A percentile compares a stretch with the other conserved stretches of the same genome.
Conservation (phyloP, 2,329 filamentous ascomycete genomes). For the Aureobasidium melanogenum region DNA sequence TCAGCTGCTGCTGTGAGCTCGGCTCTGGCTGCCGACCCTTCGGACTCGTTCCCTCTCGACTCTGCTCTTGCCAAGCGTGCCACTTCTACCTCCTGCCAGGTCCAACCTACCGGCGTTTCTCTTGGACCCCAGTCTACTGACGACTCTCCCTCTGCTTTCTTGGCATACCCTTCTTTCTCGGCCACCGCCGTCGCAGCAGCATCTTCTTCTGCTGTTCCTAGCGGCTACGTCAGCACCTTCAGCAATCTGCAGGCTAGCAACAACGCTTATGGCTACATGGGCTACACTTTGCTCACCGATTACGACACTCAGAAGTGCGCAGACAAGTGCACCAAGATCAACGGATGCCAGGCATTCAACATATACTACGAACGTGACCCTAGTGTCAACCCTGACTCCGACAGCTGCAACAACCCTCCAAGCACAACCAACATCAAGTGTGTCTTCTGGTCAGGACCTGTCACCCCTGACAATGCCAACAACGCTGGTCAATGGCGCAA, state of each 20-base stretch:
- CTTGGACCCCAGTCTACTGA: constrained; percentile 19
- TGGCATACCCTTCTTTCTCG: constrained; percentile 13
- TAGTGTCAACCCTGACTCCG: constrained; percentile 22
- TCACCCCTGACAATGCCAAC: constrained; percentile 22
- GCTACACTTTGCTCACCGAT: constrained; percentile 13
- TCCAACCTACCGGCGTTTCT: constrained; percentile 23
- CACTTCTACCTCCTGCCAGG: constrained; percentile 21
- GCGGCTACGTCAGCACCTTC: constrained; percentile 15
- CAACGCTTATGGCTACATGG: constrained; percentile 19
- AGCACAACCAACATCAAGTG: constrained; percentile 25
- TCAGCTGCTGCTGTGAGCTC: constrained; percentile 10
- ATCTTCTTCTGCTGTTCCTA: constrained; percentile 14
- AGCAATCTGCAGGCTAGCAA: constrained; percentile 6
- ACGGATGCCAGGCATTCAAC: constrained; percentile 16
- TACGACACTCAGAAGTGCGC: constrained; percentile 14
- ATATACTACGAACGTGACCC: constrained; percentile 28
- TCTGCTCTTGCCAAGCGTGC: neutral
- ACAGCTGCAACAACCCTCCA: constrained; percentile 26
- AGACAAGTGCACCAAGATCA: constrained; percentile 13
- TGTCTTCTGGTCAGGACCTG: constrained; percentile 25
- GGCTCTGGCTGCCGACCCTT: neutral
- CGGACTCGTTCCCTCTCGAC: neutral
- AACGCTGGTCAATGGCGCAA: constrained; percentile 27
- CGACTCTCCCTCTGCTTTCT: constrained; percentile 8
- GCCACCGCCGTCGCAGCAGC: constrained; percentile 13